Evolutionary conservation across 805 yeast genomes (phyloP), one percentile per base, ranked within the genome.

Genomic region (Candida taoyuanica): DNA sequence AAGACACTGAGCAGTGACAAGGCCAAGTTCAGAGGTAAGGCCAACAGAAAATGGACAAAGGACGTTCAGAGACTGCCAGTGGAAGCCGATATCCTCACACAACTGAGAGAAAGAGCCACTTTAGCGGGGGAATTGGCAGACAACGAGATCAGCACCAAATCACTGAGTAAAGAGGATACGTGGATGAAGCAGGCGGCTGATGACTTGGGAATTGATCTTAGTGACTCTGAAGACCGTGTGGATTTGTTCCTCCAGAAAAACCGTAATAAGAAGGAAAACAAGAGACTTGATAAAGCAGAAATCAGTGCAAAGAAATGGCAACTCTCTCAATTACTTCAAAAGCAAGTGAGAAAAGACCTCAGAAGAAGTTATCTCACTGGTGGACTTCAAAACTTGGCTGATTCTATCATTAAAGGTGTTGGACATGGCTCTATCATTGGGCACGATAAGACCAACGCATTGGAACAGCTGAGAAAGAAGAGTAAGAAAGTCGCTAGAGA

Each of bases 161-260:
- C 84, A 5, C 61, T 76, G 24, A 68, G 67, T 27, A 83, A 81
- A 51, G 93, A 87, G 47, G 78, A 78, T 39, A 68, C 76, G 17
- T 88, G 98, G 97, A 67, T 88, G 43, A 73, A 76, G 42, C 78
- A 86, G 55, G 97, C 96, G 0, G 98, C 98, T 0, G 93, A 84
- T 37, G 98, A 93, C 35, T 68, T 93, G 39, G 98, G 95, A 7
- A 63, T 89, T 28, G 96, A 79, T 35, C 61, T 78, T 37, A 67
- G 74, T 31, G 89, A 81, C 40, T 63, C 83, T 31, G 88, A 76
- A 37, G 87, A 80, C 44, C 88, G 79, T 46, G 88, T 81, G 43
- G 89, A 80, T 48, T 86, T 79, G 45, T 68, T 74, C 30, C 61
- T 84, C 36, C 75, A 74, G 46, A 78, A 78, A 54, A 81, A 76